Percentiles rank a stretch among this genome's conserved stretches.
phyloP scores from a whole-genome alignment of 257 asterid genomes.

The Echites panduratus region DNA sequence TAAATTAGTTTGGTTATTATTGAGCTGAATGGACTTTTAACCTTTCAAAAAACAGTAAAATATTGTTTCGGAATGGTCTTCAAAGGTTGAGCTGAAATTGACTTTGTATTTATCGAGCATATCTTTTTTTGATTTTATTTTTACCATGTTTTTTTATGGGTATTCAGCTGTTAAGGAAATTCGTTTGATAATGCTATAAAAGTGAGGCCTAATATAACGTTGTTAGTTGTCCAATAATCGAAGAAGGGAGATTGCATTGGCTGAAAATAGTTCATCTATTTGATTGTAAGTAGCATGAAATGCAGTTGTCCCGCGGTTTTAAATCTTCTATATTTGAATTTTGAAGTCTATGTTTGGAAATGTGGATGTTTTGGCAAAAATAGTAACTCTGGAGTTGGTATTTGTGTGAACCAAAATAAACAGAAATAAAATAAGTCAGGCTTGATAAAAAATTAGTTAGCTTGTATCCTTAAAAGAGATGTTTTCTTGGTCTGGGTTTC shows the following conservation, averaged over 20 bases:
- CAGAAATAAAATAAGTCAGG: neutral
- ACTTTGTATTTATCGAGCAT: neutral
- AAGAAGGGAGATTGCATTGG: neutral
- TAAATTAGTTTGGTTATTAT: neutral
- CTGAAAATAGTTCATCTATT: neutral
- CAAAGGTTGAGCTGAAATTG: neutral
- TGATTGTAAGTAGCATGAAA: neutral
- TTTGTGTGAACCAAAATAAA: neutral
- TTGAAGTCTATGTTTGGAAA: neutral
- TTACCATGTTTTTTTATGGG: neutral
- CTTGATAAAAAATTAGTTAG: neutral
- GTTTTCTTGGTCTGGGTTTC: neutral
- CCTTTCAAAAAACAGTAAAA: neutral
- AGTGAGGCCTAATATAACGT: neutral
- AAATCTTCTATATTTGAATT: neutral
- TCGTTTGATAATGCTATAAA: neutral
- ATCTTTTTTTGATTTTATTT: neutral
- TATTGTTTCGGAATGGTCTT: neutral
- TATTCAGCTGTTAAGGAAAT: neutral
- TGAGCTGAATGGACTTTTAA: neutral
- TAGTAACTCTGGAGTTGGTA: neutral
- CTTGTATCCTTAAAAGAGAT: neutral
- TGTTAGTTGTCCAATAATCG: neutral
- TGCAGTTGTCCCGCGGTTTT: neutral
- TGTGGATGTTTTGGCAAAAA: conserved; percentile 6